These are phyloP conservation scores for Fonsecaea pugnacius DNA, from an alignment of 2,329 filamentous ascomycete species.

Conservation along the genomic window DNA sequence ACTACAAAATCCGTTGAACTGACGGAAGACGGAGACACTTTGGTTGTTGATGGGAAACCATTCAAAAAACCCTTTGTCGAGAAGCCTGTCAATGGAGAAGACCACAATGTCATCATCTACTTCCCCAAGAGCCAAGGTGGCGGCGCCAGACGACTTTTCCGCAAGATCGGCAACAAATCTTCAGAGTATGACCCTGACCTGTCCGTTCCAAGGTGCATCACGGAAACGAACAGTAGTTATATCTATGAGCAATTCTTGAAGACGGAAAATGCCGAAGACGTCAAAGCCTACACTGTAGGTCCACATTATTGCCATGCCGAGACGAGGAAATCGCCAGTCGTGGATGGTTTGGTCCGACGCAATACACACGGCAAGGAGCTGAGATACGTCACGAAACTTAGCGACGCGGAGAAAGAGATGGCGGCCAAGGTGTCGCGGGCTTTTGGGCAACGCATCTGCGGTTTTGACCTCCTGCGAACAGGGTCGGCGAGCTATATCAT, in stretches of 20 bases:
- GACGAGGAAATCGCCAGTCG: constrained; percentile 94
- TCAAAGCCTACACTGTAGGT: constrained; percentile 97
- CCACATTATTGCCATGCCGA: constrained; percentile 93
- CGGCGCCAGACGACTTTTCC: constrained; percentile 87
- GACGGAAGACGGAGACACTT: constrained; percentile 84
- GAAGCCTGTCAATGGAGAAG: constrained; percentile 96
- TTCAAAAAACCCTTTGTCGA: constrained; percentile 96
- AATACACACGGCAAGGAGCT: constrained; percentile 98
- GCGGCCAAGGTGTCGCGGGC: constrained; percentile 87
- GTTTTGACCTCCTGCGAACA: constrained; percentile 89
- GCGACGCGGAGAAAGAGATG: constrained; percentile 77
- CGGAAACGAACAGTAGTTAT: constrained; percentile 80
- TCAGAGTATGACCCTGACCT: constrained; percentile 87
- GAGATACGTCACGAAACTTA: constrained; percentile 87
- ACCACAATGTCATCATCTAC: constrained; percentile 99
- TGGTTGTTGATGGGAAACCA: constrained; percentile 80
- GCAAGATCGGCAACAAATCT: constrained; percentile 98
- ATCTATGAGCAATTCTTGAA: constrained; percentile 97
- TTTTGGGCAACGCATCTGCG: constrained; percentile 93
- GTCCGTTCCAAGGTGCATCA: constrained; percentile 75
- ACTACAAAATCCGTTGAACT: constrained; percentile 74
- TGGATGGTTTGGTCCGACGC: constrained; percentile 91
- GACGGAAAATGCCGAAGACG: constrained; percentile 95
- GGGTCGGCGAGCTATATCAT: constrained; percentile 94
- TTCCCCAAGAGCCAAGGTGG: constrained; percentile 75